Evolutionary conservation across 2,329 filamentous ascomycete genomes (phyloP).

Genomic region (Dothistroma septosporum): DNA sequence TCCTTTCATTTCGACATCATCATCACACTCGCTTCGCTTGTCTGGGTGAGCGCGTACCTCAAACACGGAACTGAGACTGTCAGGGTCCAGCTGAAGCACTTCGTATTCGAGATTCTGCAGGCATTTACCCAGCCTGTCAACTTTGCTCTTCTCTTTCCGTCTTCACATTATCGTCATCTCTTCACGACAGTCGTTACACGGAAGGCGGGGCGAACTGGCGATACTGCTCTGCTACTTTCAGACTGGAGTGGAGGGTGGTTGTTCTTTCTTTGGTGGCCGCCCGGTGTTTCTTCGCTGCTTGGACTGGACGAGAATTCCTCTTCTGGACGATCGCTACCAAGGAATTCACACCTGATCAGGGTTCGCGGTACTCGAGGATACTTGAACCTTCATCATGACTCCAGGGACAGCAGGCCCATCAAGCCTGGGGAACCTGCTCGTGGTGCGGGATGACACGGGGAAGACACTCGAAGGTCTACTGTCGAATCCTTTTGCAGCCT

Average conservation of each 20-base stretch:
- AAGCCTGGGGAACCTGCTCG: not conserved
- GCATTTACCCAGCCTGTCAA: not conserved
- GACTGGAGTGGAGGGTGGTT: not conserved
- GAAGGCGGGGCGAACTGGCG: not conserved
- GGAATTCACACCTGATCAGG: not conserved
- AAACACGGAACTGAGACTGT: not conserved
- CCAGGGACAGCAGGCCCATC: too few species aligned
- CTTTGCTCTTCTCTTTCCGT: not conserved
- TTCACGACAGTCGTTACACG: constrained; percentile 1
- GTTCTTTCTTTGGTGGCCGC: not conserved
- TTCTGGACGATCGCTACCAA: not conserved
- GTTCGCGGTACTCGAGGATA: not conserved
- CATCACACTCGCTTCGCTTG: not conserved
- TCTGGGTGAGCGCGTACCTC: not conserved
- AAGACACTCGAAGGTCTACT: not conserved
- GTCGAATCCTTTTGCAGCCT: not conserved
- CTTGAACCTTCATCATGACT: not conserved
- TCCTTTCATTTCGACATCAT: not conserved
- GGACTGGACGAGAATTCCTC: not conserved
- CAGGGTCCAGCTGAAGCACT: constrained; percentile 1
- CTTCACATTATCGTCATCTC: not conserved
- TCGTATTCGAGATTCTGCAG: constrained; percentile 1
- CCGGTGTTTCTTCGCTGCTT: not conserved
- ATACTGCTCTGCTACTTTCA: not conserved
- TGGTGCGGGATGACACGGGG: not conserved